Base-by-base conservation (phyloP, 768 basidiomycete species). In the Mrakia gelida region DNA sequence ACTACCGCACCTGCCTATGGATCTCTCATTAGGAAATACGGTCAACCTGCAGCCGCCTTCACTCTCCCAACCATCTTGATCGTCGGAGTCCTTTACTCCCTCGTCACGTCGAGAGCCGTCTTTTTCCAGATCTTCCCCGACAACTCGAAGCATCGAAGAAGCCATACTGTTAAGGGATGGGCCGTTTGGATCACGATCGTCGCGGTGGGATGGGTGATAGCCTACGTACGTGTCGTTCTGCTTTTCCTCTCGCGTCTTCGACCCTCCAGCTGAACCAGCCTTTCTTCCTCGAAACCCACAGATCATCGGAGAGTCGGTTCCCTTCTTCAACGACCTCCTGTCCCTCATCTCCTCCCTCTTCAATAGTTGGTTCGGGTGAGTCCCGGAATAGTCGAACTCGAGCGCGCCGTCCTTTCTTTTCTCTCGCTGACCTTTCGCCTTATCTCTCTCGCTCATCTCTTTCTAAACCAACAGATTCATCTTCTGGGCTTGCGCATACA, bases 111-210 rank as follows among this genome's bases (percentile, higher is more conserved):
- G 26, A 75, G 81, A 8, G 80, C 81, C 21, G 62, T 82, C 71
- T 81, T 82, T 76, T 82, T 82, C 80, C 81, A 81, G 67, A 79
- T 82, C 79, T 82, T 80, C 79, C 32, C 54, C 26, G 81, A 82
- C 73, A 75, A 75, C 56, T 80, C 80, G 38, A 74, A 75, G 52
- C 81, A 82, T 30, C 74, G 81, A 28, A 71, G 76, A 54, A 62
- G 61, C 26, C 81, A 82, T 56, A 82, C 81, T n/a, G 77, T 78
- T 62, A 79, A 77, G 34, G 81, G 81, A 2, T 82, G 81, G 81
- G 52, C 61, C 26, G 73, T 80, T 26, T 82, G 81, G 81, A 62
- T 79, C 32, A 61, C 72, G 15, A 52, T 52, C 49, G 49, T 52
- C 3, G 49, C 49, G 2, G 18, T 52, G 2, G 49, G 49, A 21